Base-by-base conservation (phyloP, 2,329 filamentous ascomycete species). In the Trichoderma sp. region DNA sequence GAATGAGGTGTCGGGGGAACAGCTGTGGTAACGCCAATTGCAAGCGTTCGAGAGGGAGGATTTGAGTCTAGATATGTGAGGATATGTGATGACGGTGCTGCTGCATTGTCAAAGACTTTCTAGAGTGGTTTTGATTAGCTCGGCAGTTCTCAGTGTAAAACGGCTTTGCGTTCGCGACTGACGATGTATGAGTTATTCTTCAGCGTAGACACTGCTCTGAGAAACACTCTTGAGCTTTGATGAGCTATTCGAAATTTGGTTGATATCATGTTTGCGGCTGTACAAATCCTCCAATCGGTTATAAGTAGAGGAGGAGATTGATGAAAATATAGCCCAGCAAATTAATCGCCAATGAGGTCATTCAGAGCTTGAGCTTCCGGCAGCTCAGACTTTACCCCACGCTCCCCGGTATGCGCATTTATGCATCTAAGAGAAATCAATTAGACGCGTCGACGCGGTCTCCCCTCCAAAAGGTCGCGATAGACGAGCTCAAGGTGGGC, bases 1-100 rank as follows among this genome's bases (percentile, higher is more conserved):
- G 88, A 86, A 51, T 83, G 81, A 4, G 90, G 88, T 0, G 88
- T 90, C 1, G 90, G 90, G 2, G 89, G 89, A n/a, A 91, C 73
- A 18, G 81, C 76, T 6, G 86, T 87, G 0, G 89, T 87, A 2
- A 84, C 88, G 63, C 90, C 90, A 73, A 92, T 87, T 15, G 89
- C 85, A 24, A 92, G 81, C 32, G 79, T 78, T 6, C 82, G 78
- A 4, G 82, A 86, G 0, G 90, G 89, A 2, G 89, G 89, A 15
- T 84, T 80, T 51, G 85, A 87, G 47, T 88, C 84, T 72, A 92
- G 87, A 74, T 89, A 87, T 56, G 87, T 88, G 34, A 92, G 85
- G 36, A 90, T 81, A 77, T 90, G 84, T 1, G 81, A 81, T 51
- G 83, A 81, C 1, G 84, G 82, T 2, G 83, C 78, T 8, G 82